Evolutionary conservation across 257 asterid genomes (phyloP).

Genomic region (Nicotiana attenuata): DNA sequence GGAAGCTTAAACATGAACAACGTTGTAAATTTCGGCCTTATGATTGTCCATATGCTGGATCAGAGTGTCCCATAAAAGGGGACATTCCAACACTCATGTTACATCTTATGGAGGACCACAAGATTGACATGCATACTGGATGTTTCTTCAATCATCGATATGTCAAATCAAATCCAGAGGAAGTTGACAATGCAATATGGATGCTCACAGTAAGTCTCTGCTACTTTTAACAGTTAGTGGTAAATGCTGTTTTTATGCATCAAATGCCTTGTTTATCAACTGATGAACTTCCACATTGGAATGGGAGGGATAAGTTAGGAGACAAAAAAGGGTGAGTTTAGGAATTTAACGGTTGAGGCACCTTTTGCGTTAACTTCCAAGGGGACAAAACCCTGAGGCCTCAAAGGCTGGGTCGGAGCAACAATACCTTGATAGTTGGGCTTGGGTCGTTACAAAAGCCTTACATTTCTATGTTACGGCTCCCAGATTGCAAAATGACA

Average conservation of each 20-base stretch:
- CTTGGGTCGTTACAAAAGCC: too few species aligned
- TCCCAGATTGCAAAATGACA: background rate
- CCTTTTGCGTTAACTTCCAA: too few species aligned
- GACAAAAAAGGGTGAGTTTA: too few species aligned
- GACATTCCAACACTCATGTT: slow-evolving; percentile 53
- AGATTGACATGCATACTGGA: slow-evolving; percentile 82
- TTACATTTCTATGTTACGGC: background rate
- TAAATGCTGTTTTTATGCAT: background rate
- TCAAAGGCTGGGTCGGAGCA: too few species aligned
- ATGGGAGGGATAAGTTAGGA: too few species aligned
- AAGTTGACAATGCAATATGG: slow-evolving; percentile 83
- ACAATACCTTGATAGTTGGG: too few species aligned
- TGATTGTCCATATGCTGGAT: slow-evolving; percentile 74
- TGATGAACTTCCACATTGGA: background rate
- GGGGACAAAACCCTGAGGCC: too few species aligned
- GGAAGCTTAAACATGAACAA: slow-evolving; percentile 65
- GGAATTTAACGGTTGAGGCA: too few species aligned
- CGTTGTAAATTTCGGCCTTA: slow-evolving; percentile 72
- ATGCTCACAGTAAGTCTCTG: slow-evolving; percentile 73
- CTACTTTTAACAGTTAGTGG: background rate
- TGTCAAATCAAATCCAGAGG: slow-evolving; percentile 65
- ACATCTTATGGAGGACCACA: slow-evolving; percentile 83
- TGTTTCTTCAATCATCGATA: slow-evolving; percentile 81
- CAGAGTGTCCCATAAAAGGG: slow-evolving; percentile 65
- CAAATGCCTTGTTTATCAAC: background rate